Evolutionary conservation across 768 basidiomycete species (phyloP), one percentile per base, ranked within the genome.

Genomic region (Dentipellis sp.): DNA sequence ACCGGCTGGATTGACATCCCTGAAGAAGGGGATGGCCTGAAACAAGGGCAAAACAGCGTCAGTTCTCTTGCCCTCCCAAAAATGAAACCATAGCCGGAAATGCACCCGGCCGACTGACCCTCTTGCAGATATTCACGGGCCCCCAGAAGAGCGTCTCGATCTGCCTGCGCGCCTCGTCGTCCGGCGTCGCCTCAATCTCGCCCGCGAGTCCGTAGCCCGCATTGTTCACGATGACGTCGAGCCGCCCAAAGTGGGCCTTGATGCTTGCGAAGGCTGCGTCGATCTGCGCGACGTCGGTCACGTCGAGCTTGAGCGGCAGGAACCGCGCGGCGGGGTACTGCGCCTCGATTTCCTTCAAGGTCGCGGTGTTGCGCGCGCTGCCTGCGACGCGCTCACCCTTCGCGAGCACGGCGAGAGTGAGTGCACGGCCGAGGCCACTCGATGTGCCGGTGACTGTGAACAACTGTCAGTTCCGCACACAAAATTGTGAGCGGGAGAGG

Each of bases 161-260:
- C 21, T 38, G 16, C 10, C 10, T 11, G 6, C 55, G 55, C 21
- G 55, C 55, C 47, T 14, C 16, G 8, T 51, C 38, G 35, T 56
- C 55, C 8, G 55, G 49, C 36, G 35, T 42, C 11, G 36, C 55
- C 22, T 56, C 55, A 36, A 56, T 22, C 55, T 51, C 55, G 35
- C 55, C 49, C 21, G n/a, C 9, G 6, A 56, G 37, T 5, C 35
- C 36, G 37, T 50, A 38, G 23, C 55, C 49, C 35, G 49, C 49
- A 16, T 51, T 50, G 37, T 56, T 56, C 4, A 56, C 55, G 35
- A 56, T 47, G 19, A 56, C 55, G n/a, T 56, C 55, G 21, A 56
- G 19, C 22, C 55, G 47, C 19, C 29, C n/a, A 38, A 56, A 56
- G 21, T 39, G 47, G 19, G 11, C 36, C 37, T 50, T 29, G 5